Evolutionary conservation across 78 protist genomes (phyloP), one percentile per base, ranked within the genome.

Genomic region (Chrysochromulina tobinii): DNA sequence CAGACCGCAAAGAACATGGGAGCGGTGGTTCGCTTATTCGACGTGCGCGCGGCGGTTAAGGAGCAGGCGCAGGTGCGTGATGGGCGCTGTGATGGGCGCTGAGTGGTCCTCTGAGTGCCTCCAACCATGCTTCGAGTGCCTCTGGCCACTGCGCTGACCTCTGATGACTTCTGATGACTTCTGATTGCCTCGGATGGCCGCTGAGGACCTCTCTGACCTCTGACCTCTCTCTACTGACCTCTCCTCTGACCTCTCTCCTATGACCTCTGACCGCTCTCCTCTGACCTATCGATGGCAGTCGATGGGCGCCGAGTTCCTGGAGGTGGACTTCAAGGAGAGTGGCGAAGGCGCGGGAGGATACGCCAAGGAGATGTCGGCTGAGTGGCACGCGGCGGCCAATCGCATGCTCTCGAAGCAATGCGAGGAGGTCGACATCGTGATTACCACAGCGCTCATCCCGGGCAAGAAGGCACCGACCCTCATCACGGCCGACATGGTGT

Each of bases 291-390:
- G 57, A 67, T 90, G 67, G 27, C 67, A 94, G 88, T 95, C 98
- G 38, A 77, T 99, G 94, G 99, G 99, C 53, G 99, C 96, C 57
- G 97, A 98, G 79, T 98, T 99, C 94, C 91, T 99, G 27, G 95
- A 95, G 68, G 96, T 98, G 25, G 91, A 67, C 72, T 75, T 12
- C 38, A 73, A 89, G 75, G 89, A 84, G 89, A 1, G 9, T 3
- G 87, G 87, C 57, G 61, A 53, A 64, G 87, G 92, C 20, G 68
- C 25, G 27, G 98, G 98, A 18, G 98, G 99, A 4, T 99, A 99
- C 87, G 99, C 99, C 50, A 98, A 98, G 95, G 93, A 85, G 53
- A 97, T 98, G 99, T 72, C 96, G 14, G 67, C 94, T 12, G 99
- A 95, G 68, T 98, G 96, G 90, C 81, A 97, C 91, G 96, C 94